Evolutionary conservation across 768 basidiomycete genomes (phyloP), one percentile per base, ranked within the genome.

Genomic region (Calocybe gangraenosa): DNA sequence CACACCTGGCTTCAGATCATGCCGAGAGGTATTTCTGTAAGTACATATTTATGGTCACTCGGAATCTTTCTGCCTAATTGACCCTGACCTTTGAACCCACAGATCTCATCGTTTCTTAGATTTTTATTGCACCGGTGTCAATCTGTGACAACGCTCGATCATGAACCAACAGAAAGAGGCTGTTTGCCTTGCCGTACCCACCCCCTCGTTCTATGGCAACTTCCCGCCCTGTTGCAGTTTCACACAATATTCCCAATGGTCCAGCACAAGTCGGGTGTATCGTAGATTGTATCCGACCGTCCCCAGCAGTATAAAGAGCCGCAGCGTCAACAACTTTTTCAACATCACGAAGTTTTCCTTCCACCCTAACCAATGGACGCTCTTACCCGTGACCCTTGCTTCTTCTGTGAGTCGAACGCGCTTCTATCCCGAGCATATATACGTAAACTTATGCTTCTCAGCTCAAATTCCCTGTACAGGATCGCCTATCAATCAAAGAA

Each of bases 341-440:
- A 46, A 42, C 9, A 36, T 14, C 28, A 32, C 22, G 11, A 37
- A 18, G 41, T 39, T 40, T 33, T 33, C 30, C 20, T 31, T 17
- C 30, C 15, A 40, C 50, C 44, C 30, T 30, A n/a, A 17, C 46
- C 7, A 3, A 40, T 56, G 15, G 55, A 53, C 11, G 30, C 49
- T 14, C 49, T 56, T n/a, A 42, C 44, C 10, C 30, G 38, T 30
- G 52, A 56, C 43, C 21, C 35, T 41, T 45, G 55, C 21, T 53
- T 49, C 45, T 53, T 56, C 33, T 33, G 55, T 56, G 13, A 3
- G 55, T 38, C 2, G 7, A 23, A 3, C 3, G 4, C 4, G 2
- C 17, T 34, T 13, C 31, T 25, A 17, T 15, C 17, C 10, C 25
- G 17, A 19, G 42, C 1, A 13, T 47, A n/a, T n/a, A 23, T 28